Evolutionary conservation across 805 yeast species (phyloP).

Genomic region (Nakazawaea molendinolei): DNA sequence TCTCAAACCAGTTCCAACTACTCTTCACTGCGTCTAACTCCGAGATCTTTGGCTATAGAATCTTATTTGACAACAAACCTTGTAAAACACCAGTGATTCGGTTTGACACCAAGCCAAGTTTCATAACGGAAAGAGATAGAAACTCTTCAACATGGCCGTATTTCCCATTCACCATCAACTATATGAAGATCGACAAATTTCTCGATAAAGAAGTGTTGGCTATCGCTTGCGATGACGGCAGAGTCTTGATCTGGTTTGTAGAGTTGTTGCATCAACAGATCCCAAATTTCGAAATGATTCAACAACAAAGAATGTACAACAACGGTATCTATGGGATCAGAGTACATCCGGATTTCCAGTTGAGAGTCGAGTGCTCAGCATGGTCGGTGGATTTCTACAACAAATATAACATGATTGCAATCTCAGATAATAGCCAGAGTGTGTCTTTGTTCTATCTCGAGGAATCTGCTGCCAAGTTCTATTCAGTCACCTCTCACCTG

Average conservation of each 20-base stretch:
- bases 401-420: constrained; percentile 30
- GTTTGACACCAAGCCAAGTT: constrained; percentile 35
- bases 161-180: constrained; percentile 52
- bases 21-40: constrained; percentile 30
- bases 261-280: constrained; percentile 22
- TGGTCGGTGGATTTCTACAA: constrained; percentile 57
- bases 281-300: background rate
- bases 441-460: constrained; percentile 34
- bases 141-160: constrained; percentile 43
- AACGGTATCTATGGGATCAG: constrained; percentile 12
- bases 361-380: constrained; percentile 37
- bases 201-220: constrained; percentile 35
- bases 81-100: constrained; percentile 18
- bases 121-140: constrained; percentile 34
- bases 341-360: constrained; percentile 19
- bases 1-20: constrained; percentile 16
- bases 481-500: constrained; percentile 30
- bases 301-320: background rate
- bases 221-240: constrained; percentile 51
- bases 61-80: constrained; percentile 28
- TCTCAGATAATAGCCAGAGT: constrained; percentile 48
- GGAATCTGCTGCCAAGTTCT: constrained; percentile 13
- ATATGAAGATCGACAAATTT: constrained; percentile 32
- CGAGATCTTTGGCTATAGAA: constrained; percentile 24
- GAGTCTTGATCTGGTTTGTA: constrained; percentile 32